Evolutionary conservation across 768 basidiomycete genomes (phyloP), one percentile per base, ranked within the genome.

Genomic region (Dioszegia hungarica): DNA sequence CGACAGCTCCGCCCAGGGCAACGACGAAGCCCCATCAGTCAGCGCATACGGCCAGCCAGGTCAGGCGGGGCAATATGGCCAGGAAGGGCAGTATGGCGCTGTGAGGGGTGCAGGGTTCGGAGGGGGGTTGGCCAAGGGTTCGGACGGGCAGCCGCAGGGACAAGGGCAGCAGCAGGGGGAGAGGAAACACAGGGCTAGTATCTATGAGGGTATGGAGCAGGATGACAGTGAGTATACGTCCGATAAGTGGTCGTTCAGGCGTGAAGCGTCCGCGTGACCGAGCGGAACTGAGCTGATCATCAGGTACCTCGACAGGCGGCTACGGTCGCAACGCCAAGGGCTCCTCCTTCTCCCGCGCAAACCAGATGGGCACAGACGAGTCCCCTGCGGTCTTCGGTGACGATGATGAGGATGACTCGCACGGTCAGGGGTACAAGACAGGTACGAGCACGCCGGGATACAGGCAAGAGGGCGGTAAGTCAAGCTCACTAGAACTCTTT

Each of bases 371-470:
- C 5, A 45, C 67, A 9, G 66, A 66, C 40, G 28, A 60, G 19
- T 31, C 60, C 14, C 50, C 54, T 14, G 55, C 39, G 5, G 56
- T 44, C 11, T 50, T 62, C 29, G 50, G 17, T 10, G 56, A 64
- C 43, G 45, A 53, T n/a, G 60, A 63, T 19, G 60, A 56, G 38
- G 59, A 64, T 38, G 53, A 48, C 17, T n/a, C n/a, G n/a, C 51
- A 61, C 17, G 33, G 19, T n/a, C 55, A 57, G 19, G 70, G 70
- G 1, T 59, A 61, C 53, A 68, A 67, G 63, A 72, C 70, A 24
- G 70, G 70, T 1, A 66, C 65, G n/a, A 66, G 63, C 38, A 72
- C 70, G 6, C 70, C 70, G 25, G 70, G 70, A 10, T 72, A 72
- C 44, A 54, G 67, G 45, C 67, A 65, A 43, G 70, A 72, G 33